Base-by-base conservation (phyloP, 2,329 filamentous ascomycete genomes). In the Trichoderma sp. region DNA sequence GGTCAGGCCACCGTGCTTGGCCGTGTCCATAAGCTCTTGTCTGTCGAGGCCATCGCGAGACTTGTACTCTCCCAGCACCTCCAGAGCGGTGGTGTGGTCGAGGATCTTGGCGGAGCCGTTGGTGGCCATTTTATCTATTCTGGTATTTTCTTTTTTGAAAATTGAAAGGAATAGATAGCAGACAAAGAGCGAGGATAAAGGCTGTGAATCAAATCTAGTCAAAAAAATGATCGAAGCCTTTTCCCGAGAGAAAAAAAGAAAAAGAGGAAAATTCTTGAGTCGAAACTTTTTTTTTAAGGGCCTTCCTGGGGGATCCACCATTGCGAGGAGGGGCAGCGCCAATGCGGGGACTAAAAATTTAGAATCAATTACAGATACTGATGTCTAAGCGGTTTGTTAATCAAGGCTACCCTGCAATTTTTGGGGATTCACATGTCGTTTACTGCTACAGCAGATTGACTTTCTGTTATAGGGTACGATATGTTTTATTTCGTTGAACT, bases 1-100 rank as follows among this genome's bases (percentile, higher is more conserved):
- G 72, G 95, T 98, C 79, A 99, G 88, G 79, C 96, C 96, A 74
- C 96, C 96, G 80, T 95, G 93, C 83, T 91, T 92, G 85, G 92
- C 92, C 76, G 95, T 95, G 85, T 99, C 93, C 82, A 98, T 90
- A 77, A 99, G 88, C 75, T 94, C 91, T 80, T 94, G 87, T 79
- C 97, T 90, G 81, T 94, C 90, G 78, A 99, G 91, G 73, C 96
- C 96, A 89, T 99, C 96, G 77, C 85, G 87, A 81, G 88, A 87
- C 76, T 91, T 81, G 83, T 97, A 98, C 80, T 95, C 90, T 82
- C 92, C 88, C 81, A 98, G 88, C 76, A 95, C 84, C 79, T 97
- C 91, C 74, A 95, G 84, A 75, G 95, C 96, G 80, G 87, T 91
- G 80, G 87, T 85, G 86, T 87, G 87, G 86, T 97, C 93, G 77